Evolutionary conservation across 2,329 filamentous ascomycete species (phyloP).

Genomic region (Aspergillus quadricinctus): DNA sequence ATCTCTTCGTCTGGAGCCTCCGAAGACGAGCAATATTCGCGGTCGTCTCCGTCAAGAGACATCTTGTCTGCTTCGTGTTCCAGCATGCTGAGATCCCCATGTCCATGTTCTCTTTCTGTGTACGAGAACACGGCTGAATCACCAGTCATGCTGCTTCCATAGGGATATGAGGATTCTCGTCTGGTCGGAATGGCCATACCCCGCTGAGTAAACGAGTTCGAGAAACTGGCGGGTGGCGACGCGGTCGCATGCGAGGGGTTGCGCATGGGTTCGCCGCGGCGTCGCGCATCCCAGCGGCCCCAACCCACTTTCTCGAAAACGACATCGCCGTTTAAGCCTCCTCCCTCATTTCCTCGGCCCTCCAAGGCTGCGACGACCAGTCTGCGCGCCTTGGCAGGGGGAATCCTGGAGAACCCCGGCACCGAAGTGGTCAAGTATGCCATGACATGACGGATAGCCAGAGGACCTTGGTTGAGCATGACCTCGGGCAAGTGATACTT

Average conservation of each 20-base stretch:
- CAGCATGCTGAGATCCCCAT: slow-evolving; percentile 61
- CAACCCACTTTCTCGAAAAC: slow-evolving; percentile 92
- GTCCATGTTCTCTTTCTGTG: slow-evolving; percentile 58
- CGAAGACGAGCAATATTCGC: slow-evolving; percentile 66
- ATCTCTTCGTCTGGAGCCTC: slow-evolving; percentile 63
- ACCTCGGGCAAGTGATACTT: slow-evolving; percentile 89
- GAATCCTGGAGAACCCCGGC: slow-evolving; percentile 84
- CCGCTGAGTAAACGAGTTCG: slow-evolving; percentile 41
- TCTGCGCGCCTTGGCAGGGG: slow-evolving; percentile 82
- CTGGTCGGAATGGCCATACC: slow-evolving; percentile 46
- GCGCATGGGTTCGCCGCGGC: slow-evolving; percentile 57
- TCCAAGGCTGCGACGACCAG: slow-evolving; percentile 90
- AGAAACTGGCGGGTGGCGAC: slow-evolving; percentile 51
- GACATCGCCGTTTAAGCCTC: slow-evolving; percentile 54
- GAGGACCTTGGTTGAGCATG: slow-evolving; percentile 79
- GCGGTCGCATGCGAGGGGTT: slow-evolving; percentile 26
- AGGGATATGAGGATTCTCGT: slow-evolving; percentile 37
- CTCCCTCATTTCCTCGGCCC: slow-evolving; percentile 60
- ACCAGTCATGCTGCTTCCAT: slow-evolving; percentile 60
- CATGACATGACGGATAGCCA: slow-evolving; percentile 94
- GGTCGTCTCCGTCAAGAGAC: slow-evolving; percentile 72
- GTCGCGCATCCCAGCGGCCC: slow-evolving; percentile 89
- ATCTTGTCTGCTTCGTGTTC: slow-evolving; percentile 92
- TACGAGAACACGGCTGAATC: slow-evolving; percentile 74
- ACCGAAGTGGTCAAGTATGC: slow-evolving; percentile 89